These are phyloP conservation scores for Cytospora piceicola DNA, from an alignment of 2,329 filamentous ascomycete genomes.

Conservation along the genomic window DNA sequence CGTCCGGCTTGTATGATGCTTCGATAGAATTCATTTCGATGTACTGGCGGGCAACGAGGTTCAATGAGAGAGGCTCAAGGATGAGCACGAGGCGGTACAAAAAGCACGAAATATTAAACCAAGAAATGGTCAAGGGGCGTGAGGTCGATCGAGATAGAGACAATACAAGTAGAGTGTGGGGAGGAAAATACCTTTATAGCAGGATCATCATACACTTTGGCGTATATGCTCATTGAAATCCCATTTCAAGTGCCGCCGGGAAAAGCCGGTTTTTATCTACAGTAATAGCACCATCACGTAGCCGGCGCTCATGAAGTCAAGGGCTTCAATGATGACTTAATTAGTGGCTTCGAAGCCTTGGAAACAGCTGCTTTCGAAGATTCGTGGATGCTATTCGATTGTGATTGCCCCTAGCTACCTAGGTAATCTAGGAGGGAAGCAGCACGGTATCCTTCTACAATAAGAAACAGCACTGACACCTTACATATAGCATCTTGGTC, in stretches of 20 bases:
- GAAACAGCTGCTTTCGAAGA: too few relatives aligned
- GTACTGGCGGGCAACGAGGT: not conserved
- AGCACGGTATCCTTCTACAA: not conserved
- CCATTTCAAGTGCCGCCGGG: not conserved
- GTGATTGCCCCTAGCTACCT: too few relatives aligned
- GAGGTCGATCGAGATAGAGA: not conserved
- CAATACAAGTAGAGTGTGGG: slow-evolving; percentile 1
- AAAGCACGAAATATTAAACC: not conserved
- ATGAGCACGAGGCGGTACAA: not conserved
- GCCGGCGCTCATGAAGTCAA: too few relatives aligned
- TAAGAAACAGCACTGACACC: not conserved
- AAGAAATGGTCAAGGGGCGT: not conserved
- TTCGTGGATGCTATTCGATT: too few relatives aligned
- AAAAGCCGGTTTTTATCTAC: not conserved
- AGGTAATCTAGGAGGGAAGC: too few relatives aligned
- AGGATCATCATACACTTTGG: not conserved
- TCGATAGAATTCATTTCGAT: slow-evolving; percentile 49
- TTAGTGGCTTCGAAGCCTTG: too few relatives aligned
- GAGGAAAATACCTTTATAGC: too few relatives aligned
- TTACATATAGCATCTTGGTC: not conserved
- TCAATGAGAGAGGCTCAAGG: not conserved
- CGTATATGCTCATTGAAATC: not conserved
- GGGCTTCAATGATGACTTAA: too few relatives aligned
- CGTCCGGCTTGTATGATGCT: slow-evolving; percentile 44
- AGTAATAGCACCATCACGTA: not conserved